Conservation (phyloP, 176 grass and related monocot genomes). For the Oryza nivara region DNA sequence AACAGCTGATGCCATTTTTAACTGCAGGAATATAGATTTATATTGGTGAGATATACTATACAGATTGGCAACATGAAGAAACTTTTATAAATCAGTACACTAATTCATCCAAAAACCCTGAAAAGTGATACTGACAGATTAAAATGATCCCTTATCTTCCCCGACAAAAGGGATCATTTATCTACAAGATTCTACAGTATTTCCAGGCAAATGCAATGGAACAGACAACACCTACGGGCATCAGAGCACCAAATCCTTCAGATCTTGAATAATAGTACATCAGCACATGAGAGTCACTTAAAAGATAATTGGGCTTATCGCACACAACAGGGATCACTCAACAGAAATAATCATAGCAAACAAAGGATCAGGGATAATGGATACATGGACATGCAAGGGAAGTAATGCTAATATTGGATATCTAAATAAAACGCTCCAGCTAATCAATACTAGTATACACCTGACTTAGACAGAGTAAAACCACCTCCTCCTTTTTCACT, state of each 20-base stretch:
- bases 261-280: background rate
- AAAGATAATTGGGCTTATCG: background rate
- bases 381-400: background rate
- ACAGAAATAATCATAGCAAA: background rate
- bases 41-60: background rate
- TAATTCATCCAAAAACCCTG: background rate
- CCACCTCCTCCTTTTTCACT: background rate
- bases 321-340: background rate
- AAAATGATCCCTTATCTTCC: background rate
- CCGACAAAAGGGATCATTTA: background rate
- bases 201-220: background rate
- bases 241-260: background rate
- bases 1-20: constrained; percentile 43
- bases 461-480: background rate
- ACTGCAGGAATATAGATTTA: constrained; percentile 34
- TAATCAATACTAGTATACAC: background rate
- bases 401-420: background rate
- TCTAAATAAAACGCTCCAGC: background rate
- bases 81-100: no score
- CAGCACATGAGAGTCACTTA: background rate
- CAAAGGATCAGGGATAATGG: no score
- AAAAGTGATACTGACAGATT: background rate
- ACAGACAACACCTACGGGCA: background rate
- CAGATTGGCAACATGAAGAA: background rate
- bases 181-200: background rate